Percentiles rank a stretch among this genome's conserved stretches.
Conservation (phyloP, 148 eudicot genomes). For the Euryodendron excelsum region DNA sequence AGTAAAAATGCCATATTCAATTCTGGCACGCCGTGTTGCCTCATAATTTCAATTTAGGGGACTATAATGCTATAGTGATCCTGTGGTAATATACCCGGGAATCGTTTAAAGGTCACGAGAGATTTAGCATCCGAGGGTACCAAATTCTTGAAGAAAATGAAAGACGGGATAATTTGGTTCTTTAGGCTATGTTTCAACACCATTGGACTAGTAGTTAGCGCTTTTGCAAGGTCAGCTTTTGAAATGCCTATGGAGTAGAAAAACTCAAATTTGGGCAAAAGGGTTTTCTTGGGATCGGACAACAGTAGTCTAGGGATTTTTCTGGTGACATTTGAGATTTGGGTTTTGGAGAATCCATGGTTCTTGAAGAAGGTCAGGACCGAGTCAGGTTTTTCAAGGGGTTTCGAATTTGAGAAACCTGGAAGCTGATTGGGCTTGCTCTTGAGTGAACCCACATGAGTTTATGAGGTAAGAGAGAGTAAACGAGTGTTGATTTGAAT, state of each 20-base stretch:
- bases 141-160: not conserved
- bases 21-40: constrained; percentile 7
- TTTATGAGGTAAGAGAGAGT: constrained; percentile 2
- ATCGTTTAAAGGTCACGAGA: not conserved
- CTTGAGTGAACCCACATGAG: constrained; percentile 6
- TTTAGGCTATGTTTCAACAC: not conserved
- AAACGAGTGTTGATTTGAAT: constrained; percentile 7
- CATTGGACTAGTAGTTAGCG: not conserved
- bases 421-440: not conserved
- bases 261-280: constrained; percentile 17
- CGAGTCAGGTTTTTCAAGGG: not conserved
- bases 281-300: not conserved
- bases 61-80: not conserved
- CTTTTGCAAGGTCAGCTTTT: not conserved
- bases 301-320: not conserved
- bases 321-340: constrained; percentile 3
- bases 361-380: not conserved
- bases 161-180: constrained; percentile 3
- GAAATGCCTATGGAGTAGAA: constrained; percentile 13
- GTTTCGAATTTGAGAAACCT: not conserved
- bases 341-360: constrained; percentile 11
- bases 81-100: not conserved
- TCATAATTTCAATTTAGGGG: constrained; percentile 13
- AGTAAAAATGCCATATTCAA: not conserved
- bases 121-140: not conserved